Evolutionary conservation across 441 rosid genomes (phyloP).

Genomic region (Adansonia gregorii): DNA sequence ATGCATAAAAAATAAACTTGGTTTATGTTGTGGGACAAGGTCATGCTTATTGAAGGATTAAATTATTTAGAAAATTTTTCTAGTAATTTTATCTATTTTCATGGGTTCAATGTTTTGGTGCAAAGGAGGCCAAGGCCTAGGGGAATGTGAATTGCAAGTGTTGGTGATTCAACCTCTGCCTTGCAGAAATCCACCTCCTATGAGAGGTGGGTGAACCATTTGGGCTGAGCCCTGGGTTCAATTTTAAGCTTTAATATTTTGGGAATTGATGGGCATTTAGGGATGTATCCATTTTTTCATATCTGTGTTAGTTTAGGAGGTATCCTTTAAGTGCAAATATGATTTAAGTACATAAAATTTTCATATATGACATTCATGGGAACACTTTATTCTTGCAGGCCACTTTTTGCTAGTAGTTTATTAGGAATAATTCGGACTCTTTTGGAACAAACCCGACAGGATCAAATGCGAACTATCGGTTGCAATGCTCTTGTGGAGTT

Average conservation of each 20-base stretch:
- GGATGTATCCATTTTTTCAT: not conserved
- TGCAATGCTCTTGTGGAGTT: slow-evolving; percentile 84
- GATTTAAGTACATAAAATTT: not conserved
- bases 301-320: not conserved
- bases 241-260: not conserved
- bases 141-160: too few species aligned
- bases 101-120: not conserved
- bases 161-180: too few species aligned
- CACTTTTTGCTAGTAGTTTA: slow-evolving; percentile 85
- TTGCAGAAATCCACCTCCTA: too few species aligned
- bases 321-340: slow-evolving; percentile 2
- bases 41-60: slow-evolving; percentile 24
- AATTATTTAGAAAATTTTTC: slow-evolving; percentile 8
- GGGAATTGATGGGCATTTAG: not conserved
- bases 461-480: slow-evolving; percentile 75
- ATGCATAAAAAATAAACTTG: not conserved
- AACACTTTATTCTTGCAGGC: slow-evolving; percentile 58
- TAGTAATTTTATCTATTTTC: slow-evolving; percentile 13
- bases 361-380: slow-evolving; percentile 26
- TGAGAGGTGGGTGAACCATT: not conserved
- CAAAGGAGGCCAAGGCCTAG: not conserved
- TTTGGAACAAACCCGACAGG: slow-evolving; percentile 75
- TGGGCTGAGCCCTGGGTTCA: not conserved
- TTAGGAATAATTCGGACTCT: slow-evolving; percentile 75
- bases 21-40: slow-evolving; percentile 1